Percentiles rank a stretch among this genome's conserved stretches.
Conservation (phyloP, 257 asterid species). For the Dorcoceras hygrometricum region DNA sequence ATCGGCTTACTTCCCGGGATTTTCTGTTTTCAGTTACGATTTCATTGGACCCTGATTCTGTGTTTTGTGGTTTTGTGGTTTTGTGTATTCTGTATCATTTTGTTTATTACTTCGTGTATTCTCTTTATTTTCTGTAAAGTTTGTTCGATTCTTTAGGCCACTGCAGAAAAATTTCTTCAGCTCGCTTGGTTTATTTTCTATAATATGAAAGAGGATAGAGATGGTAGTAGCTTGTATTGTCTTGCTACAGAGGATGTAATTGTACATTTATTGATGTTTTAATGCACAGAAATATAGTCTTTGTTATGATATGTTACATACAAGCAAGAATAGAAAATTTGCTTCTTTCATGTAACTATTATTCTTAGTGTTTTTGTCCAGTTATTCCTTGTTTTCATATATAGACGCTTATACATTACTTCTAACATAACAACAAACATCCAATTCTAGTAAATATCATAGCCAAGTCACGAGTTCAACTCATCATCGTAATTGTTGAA, state of each 20-base stretch:
- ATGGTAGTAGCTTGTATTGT: background rate
- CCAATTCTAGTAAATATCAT: background rate
- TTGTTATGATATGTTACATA: background rate
- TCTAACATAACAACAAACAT: background rate
- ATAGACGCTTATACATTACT: too few relatives aligned
- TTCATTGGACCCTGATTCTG: too few relatives aligned
- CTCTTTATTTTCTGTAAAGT: background rate
- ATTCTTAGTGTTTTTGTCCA: too few relatives aligned
- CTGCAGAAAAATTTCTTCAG: background rate
- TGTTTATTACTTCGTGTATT: too few relatives aligned
- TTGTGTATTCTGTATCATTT: too few relatives aligned
- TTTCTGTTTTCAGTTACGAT: too few relatives aligned
- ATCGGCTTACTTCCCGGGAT: too few relatives aligned
- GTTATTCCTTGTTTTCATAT: too few relatives aligned
- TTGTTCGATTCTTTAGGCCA: background rate
- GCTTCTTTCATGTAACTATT: too few relatives aligned
- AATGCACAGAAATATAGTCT: background rate
- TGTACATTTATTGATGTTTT: background rate
- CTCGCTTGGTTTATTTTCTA: background rate
- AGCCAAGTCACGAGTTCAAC: background rate
- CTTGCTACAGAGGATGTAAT: background rate
- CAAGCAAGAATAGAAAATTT: background rate
- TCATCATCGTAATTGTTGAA: background rate
- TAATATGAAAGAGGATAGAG: background rate
- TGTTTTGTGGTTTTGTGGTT: too few relatives aligned